A percentile compares a stretch with the other conserved stretches of the same genome.
Evolutionary conservation across 352 stramenopile species (phyloP).

Genomic region (Phytophthora pseudosyringae): DNA sequence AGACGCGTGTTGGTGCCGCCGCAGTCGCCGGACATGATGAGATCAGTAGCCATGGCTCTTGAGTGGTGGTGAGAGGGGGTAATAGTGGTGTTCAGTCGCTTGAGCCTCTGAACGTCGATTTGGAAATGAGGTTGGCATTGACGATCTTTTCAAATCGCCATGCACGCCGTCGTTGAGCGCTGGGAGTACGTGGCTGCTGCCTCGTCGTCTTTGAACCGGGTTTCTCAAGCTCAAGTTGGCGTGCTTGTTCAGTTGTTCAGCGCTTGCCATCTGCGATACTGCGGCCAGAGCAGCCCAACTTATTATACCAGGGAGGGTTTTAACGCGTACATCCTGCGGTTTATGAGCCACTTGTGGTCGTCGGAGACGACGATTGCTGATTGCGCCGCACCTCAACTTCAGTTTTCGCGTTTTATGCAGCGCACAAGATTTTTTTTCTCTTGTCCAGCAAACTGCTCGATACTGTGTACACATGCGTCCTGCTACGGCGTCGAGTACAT

Average conservation of each 20-base stretch:
- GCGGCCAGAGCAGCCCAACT: neutral
- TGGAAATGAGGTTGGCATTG: slow-evolving; percentile 19
- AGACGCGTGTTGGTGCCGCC: slow-evolving; percentile 97
- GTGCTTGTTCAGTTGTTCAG: slow-evolving; percentile 18
- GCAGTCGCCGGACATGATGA: slow-evolving; percentile 92
- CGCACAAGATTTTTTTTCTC: slow-evolving; percentile 16
- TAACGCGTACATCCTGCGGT: neutral
- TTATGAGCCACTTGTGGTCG: neutral
- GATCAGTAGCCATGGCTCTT: slow-evolving; percentile 37
- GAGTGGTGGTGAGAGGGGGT: neutral
- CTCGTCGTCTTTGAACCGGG: slow-evolving; percentile 23
- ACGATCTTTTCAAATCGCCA: slow-evolving; percentile 26
- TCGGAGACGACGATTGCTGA: slow-evolving; percentile 14
- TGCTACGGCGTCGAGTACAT: neutral
- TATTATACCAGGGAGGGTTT: neutral
- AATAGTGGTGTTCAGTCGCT: slow-evolving; percentile 10
- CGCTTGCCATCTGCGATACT: slow-evolving; percentile 23
- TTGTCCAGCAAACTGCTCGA: slow-evolving; percentile 3
- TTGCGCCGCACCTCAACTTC: slow-evolving; percentile 28
- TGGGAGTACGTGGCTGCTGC: slow-evolving; percentile 13
- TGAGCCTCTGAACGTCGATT: slow-evolving; percentile 25
- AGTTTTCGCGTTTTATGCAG: slow-evolving; percentile 34
- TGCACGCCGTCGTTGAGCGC: slow-evolving; percentile 9
- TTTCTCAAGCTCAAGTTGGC: slow-evolving; percentile 29
- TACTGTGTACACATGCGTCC: neutral